Evolutionary conservation across 192 early-diverging fungal genomes (phyloP), one percentile per base, ranked within the genome.

Genomic region (Dispira simplex): DNA sequence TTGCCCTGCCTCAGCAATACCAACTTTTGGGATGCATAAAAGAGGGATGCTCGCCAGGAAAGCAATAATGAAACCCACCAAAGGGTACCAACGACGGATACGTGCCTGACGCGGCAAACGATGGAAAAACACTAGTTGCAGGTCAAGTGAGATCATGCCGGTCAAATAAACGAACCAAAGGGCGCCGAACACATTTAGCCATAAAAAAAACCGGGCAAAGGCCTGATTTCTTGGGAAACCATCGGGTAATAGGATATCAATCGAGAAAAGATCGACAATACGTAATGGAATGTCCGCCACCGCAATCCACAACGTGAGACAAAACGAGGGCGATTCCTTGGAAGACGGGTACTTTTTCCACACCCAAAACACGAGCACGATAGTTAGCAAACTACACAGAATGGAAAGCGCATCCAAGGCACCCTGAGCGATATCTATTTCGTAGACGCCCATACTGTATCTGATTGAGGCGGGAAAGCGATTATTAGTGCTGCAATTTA

Each of bases 331-430:
- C 8, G 56, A 58, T 39, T 58, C 26, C 27, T 58, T 58, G 56
- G 56, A 58, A 14, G 56, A 58, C 0, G 56, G 56, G 27, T 58
- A 39, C 56, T 58, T 58, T 26, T 58, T n/a, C 26, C 56, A 58
- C 56, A 58, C 56, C 56, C 56, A 58, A 26, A 27, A 14, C 10
- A 58, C 56, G 16, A 58, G 25, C 27, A 27, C 14, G 8, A 58
- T 28, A 26, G 21, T 39, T 26, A 39, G 25, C n/a, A 58, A 28
- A 39, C 56, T 58, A 26, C 26, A 58, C 14, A 58, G 56, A 18
- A 58, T 58, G 56, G 56, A 58, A 26, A 58, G 56, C 10, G 26
- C 56, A 27, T 58, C 56, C 56, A 58, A 39, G 8, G 39, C 56
- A 39, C 39, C 25, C 27, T 28, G 5, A 14, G 56, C n/a, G 1